phyloP scores from a whole-genome alignment of 2,329 filamentous ascomycete genomes.

The Colletotrichum sp. region DNA sequence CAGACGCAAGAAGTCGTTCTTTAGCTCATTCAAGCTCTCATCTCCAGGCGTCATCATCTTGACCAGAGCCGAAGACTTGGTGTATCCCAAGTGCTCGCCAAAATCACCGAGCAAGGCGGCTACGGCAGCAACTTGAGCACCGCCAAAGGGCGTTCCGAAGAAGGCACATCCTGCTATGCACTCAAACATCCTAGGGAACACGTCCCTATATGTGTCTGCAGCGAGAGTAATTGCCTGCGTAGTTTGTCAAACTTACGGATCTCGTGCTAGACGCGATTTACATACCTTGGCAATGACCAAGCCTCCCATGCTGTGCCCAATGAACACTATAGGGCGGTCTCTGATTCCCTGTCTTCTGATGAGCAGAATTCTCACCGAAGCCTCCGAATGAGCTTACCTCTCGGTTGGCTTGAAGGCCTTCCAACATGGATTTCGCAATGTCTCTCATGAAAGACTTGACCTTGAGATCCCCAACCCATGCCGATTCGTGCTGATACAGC shows the following conservation, averaged over 20 bases:
- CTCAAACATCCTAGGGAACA: constrained; percentile 44
- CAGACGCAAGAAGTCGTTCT: constrained; percentile 42
- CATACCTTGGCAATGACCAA: constrained; percentile 46
- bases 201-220: constrained; percentile 35
- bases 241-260: background rate
- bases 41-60: constrained; percentile 45
- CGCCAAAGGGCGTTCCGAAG: constrained; percentile 47
- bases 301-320: constrained; percentile 50
- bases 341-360: background rate
- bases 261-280: constrained; percentile 11
- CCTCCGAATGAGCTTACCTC: constrained; percentile 28
- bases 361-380: background rate
- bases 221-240: constrained; percentile 28
- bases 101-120: constrained; percentile 41
- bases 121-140: constrained; percentile 38
- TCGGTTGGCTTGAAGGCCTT: constrained; percentile 37
- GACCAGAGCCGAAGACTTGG: constrained; percentile 40
- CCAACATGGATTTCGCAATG: constrained; percentile 40
- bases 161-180: constrained; percentile 42
- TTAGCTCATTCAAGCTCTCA: constrained; percentile 40
- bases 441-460: constrained; percentile 47
- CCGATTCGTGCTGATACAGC: constrained; percentile 46
- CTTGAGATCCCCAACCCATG: constrained; percentile 43
- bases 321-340: constrained; percentile 44
- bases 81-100: constrained; percentile 35